These are phyloP conservation scores for Lagerstroemia speciosa DNA, from an alignment of 345 rosid species.

Conservation along the genomic window DNA sequence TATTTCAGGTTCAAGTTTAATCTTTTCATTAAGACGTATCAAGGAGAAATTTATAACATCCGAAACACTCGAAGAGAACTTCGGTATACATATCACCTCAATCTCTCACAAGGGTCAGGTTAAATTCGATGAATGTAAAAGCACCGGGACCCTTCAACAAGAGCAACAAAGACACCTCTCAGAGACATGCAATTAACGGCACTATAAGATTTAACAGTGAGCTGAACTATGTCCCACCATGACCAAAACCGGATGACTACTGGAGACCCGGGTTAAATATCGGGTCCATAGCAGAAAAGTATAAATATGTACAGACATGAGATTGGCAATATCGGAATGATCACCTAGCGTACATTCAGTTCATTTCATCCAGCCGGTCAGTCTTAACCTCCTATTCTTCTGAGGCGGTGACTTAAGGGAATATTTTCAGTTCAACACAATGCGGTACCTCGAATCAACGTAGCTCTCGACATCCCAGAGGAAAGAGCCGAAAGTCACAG, in stretches of 20 bases:
- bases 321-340: background rate
- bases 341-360: background rate
- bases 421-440: conserved; percentile 47
- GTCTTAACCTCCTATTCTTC: background rate
- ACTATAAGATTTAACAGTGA: too few relatives aligned
- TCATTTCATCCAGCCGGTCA: background rate
- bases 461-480: conserved; percentile 96
- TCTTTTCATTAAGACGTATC: too few relatives aligned
- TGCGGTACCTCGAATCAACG: conserved; percentile 90
- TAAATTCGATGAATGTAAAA: background rate
- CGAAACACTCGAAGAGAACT: background rate
- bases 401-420: background rate
- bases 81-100: background rate
- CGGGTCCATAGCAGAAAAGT: background rate
- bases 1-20: too few relatives aligned
- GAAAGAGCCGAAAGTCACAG: conserved; percentile 92
- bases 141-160: background rate
- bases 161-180: too few relatives aligned
- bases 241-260: too few relatives aligned
- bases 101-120: background rate
- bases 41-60: too few relatives aligned
- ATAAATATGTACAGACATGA: background rate
- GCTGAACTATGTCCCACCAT: too few relatives aligned
- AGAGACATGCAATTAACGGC: too few relatives aligned
- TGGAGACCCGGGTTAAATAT: background rate